Evolutionary conservation across 208 protist genomes (phyloP).

Genomic region (Strigomonas culicis): DNA sequence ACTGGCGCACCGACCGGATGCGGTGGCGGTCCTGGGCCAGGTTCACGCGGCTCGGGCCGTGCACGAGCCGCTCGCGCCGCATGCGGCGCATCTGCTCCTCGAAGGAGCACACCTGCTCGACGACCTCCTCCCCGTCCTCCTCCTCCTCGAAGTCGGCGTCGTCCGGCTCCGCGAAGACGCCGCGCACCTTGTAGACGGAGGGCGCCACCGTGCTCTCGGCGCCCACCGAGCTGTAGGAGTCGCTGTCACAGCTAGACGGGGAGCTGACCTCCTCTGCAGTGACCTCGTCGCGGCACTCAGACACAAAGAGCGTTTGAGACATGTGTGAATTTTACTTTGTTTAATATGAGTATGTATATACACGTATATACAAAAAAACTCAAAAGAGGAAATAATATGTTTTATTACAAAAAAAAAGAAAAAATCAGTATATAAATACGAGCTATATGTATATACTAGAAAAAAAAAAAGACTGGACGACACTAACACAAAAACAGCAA

Average conservation of each 20-base stretch:
- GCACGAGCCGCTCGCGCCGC: slow-evolving; percentile 14
- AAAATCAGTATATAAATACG: slow-evolving; percentile 2
- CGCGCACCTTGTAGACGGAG: background rate
- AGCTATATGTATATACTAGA: background rate
- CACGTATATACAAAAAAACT: slow-evolving; percentile 3
- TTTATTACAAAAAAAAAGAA: slow-evolving; percentile 3
- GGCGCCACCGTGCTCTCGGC: background rate
- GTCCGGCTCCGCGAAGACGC: background rate
- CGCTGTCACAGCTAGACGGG: background rate
- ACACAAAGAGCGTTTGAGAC: no score
- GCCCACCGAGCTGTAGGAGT: slow-evolving; percentile 6
- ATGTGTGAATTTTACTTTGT: no score
- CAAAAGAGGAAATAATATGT: background rate
- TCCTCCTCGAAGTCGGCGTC: background rate
- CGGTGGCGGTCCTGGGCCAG: slow-evolving; percentile 45
- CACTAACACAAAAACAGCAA: no score
- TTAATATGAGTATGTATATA: no score
- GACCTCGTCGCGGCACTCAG: background rate
- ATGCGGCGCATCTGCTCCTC: no score
- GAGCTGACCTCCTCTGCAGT: background rate
- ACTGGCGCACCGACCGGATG: slow-evolving; percentile 56
- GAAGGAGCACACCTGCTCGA: slow-evolving; percentile 7
- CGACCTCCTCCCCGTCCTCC: slow-evolving; percentile 1
- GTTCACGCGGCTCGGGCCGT: slow-evolving; percentile 43
- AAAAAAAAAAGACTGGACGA: no score